Evolutionary conservation across 495 filamentous ascomycete genomes (phyloP).

Genomic region (Opeltia flavorubescens): DNA sequence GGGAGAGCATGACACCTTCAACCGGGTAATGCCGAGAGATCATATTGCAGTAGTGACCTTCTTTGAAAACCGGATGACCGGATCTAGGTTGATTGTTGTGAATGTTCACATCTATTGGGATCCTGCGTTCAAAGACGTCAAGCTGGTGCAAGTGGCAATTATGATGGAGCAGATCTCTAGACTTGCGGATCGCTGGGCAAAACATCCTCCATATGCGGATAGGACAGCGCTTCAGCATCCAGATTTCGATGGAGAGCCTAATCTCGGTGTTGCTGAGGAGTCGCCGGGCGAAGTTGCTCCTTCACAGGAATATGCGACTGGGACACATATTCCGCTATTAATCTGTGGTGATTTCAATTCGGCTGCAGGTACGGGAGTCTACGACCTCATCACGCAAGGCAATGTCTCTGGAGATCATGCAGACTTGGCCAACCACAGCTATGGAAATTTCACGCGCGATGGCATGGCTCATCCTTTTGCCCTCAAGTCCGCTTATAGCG

Average conservation of each 20-base stretch:
- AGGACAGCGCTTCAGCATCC: slow-evolving; percentile 59
- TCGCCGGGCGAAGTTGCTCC: slow-evolving; percentile 37
- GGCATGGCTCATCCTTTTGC: slow-evolving; percentile 92
- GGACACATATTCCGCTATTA: slow-evolving; percentile 76
- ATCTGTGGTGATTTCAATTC: slow-evolving; percentile 97
- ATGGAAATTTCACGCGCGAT: slow-evolving; percentile 81
- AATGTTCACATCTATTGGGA: slow-evolving; percentile 96
- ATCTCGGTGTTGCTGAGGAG: slow-evolving; percentile 29
- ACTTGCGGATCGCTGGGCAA: slow-evolving; percentile 68
- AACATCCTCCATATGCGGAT: slow-evolving; percentile 60
- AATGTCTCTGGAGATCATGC: slow-evolving; percentile 54
- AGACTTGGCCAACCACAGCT: slow-evolving; percentile 58
- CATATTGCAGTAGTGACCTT: slow-evolving; percentile 85
- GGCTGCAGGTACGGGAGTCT: slow-evolving; percentile 65
- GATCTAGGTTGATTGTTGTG: slow-evolving; percentile 74
- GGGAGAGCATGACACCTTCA: slow-evolving; percentile 88
- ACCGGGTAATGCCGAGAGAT: slow-evolving; percentile 94
- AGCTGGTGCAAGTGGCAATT: slow-evolving; percentile 86
- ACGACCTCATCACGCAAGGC: slow-evolving; percentile 72
- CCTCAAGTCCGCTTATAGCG: slow-evolving; percentile 72
- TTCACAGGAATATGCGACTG: slow-evolving; percentile 65
- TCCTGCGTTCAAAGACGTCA: slow-evolving; percentile 77
- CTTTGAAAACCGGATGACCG: slow-evolving; percentile 78
- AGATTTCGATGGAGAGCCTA: slow-evolving; percentile 31
- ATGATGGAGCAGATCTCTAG: slow-evolving; percentile 80